Evolutionary conservation across 2,329 filamentous ascomycete genomes (phyloP).

Genomic region (Dactylellina drechsleri): DNA sequence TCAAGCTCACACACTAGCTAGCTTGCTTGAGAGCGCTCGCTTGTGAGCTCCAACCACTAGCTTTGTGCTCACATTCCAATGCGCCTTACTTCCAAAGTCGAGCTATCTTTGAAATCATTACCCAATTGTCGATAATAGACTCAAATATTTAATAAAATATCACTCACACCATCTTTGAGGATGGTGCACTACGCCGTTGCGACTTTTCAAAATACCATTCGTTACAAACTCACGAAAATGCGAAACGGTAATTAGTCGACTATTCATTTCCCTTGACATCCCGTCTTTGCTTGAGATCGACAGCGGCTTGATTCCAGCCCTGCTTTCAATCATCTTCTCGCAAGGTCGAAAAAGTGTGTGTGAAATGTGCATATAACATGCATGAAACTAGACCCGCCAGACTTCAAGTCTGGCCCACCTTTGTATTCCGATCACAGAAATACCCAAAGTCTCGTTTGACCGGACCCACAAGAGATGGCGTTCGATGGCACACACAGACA

Average conservation of each 20-base stretch:
- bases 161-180: constrained; percentile 46
- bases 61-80: constrained; percentile 7
- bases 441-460: constrained; percentile 13
- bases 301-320: constrained; percentile 23
- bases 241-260: constrained; percentile 26
- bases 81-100: neutral
- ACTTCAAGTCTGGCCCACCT: constrained; percentile 42
- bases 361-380: constrained; percentile 51
- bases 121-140: neutral
- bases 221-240: constrained; percentile 12
- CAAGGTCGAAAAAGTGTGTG: constrained; percentile 31
- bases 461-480: constrained; percentile 40
- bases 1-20: neutral
- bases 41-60: constrained; percentile 1
- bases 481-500: constrained; percentile 20
- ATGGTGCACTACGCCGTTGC: neutral
- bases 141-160: constrained; percentile 23
- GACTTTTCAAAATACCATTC: constrained; percentile 7
- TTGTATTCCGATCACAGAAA: constrained; percentile 44
- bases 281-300: constrained; percentile 52
- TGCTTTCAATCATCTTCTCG: constrained; percentile 18
- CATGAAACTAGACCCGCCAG: constrained; percentile 44
- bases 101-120: neutral
- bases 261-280: constrained; percentile 30
- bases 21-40: constrained; percentile 2